Evolutionary conservation across 352 stramenopile species (phyloP), one percentile per base, ranked within the genome.

Genomic region (Globisporangium middletonii): DNA sequence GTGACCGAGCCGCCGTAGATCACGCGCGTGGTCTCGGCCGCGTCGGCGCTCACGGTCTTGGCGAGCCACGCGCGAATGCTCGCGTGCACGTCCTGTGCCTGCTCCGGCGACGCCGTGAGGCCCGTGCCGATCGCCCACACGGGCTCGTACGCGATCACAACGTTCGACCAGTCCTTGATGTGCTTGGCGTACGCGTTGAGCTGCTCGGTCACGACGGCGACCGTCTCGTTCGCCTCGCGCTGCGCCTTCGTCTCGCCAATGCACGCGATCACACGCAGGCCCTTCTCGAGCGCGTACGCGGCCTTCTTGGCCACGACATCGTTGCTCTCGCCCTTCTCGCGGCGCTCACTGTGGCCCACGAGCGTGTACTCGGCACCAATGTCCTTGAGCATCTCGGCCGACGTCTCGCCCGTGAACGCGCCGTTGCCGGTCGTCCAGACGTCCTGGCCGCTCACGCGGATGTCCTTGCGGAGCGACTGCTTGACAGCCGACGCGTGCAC

Each of bases 91-190:
- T 99, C 96, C 79, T 99, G 95, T 2, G 96, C 97, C 75, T 99
- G 97, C 67, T 98, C 92, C n/a, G 97, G 96, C 42, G 94, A 98
- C 28, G 97, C 97, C 53, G 94, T 99, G 38, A 99, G 80, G 60
- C 97, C 97, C 59, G 97, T 99, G 64, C 97, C 96, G 53, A 99
- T 99, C 59, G 96, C 96, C 95, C 95, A 99, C 53, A 99, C 93
- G 38, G 96, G 93, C 69, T 99, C 95, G 75, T 99, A 99, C 33
- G 96, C 96, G 62, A 99, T 94, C 13, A 98, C 95, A 27, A 98
- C 83, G 63, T 96, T 96, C 28, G 69, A 79, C 96, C 96, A 99
- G 72, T 98, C 94, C 54, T 91, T 79, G 50, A 95, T 87, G 54
- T 87, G 77, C 23, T 79, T 74, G 28, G 79, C 81, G 68, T 98